phyloP scores from a whole-genome alignment of 2,329 filamentous ascomycete species.

The Arthrobotrys musiformis region DNA sequence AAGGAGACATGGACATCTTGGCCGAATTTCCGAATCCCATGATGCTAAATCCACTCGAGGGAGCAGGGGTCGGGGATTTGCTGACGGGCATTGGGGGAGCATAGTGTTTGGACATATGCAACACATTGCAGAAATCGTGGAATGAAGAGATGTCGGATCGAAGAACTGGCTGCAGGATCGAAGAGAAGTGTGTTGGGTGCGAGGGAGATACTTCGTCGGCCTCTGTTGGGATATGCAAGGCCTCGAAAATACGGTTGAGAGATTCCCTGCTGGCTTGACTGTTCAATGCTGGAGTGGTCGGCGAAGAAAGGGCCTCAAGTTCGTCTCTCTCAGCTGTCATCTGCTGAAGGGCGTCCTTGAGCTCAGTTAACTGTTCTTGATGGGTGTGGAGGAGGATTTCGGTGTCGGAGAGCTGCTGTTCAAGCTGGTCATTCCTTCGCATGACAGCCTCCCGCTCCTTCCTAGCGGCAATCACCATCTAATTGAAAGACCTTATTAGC shows the following conservation, averaged over 20 bases:
- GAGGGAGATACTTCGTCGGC: conserved; percentile 70
- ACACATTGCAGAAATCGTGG: conserved; percentile 83
- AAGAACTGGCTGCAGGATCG: conserved; percentile 84
- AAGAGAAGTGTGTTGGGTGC: conserved; percentile 78
- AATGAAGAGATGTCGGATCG: conserved; percentile 83
- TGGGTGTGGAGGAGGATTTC: conserved; percentile 87
- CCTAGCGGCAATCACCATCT: conserved; percentile 92
- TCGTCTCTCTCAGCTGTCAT: conserved; percentile 81
- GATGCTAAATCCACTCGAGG: conserved; percentile 73
- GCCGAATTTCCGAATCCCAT: conserved; percentile 66
- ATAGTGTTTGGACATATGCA: conserved; percentile 74
- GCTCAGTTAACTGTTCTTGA: conserved; percentile 89
- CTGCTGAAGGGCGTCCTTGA: conserved; percentile 91
- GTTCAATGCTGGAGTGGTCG: conserved; percentile 79
- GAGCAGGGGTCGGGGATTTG: conserved; percentile 75
- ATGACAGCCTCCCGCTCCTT: conserved; percentile 82
- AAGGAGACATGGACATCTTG: conserved; percentile 39
- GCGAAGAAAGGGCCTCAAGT: conserved; percentile 73
- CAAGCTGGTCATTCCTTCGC: conserved; percentile 87
- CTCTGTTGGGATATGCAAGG: conserved; percentile 67
- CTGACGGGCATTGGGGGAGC: conserved; percentile 67
- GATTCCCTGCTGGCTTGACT: conserved; percentile 67
- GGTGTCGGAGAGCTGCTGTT: conserved; percentile 84
- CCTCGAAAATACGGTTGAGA: conserved; percentile 71
- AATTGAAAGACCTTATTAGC: conserved; percentile 56